These are phyloP conservation scores for Phaffia rhodozyma DNA, from an alignment of 1,284 basidiomycete genomes.

Conservation along the genomic window DNA sequence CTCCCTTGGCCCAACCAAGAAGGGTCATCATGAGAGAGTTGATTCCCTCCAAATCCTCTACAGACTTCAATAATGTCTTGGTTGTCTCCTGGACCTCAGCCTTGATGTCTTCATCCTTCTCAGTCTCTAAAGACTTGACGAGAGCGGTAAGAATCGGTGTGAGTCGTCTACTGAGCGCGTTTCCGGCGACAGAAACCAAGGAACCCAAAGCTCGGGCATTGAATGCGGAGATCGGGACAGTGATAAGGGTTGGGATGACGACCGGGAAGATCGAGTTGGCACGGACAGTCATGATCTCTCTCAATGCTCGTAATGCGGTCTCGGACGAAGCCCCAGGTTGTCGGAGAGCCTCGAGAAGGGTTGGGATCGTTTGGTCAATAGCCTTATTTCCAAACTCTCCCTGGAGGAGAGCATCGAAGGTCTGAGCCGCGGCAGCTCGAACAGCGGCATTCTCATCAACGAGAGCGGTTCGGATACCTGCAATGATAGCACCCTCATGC, in stretches of 20 bases:
- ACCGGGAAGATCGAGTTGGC: constrained; percentile 94
- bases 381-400: constrained; percentile 71
- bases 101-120: constrained; percentile 55
- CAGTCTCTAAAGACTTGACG: constrained; percentile 49
- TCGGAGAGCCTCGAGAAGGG: constrained; percentile 79
- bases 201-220: constrained; percentile 87
- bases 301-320: constrained; percentile 84
- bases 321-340: constrained; percentile 82
- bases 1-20: constrained; percentile 78
- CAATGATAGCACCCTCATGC: constrained; percentile 81
- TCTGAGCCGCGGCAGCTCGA: constrained; percentile 81
- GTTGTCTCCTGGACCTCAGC: constrained; percentile 66
- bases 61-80: constrained; percentile 57
- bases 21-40: constrained; percentile 78
- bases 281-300: constrained; percentile 86
- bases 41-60: constrained; percentile 71
- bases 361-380: constrained; percentile 94
- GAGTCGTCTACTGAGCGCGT: constrained; percentile 71
- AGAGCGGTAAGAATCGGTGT: constrained; percentile 63
- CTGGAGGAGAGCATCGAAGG: constrained; percentile 88
- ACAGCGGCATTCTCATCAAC: constrained; percentile 81
- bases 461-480: constrained; percentile 68
- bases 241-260: constrained; percentile 85
- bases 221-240: constrained; percentile 83
- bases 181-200: constrained; percentile 84